Conservation (phyloP, 1,139 yeast genomes). For the Hansenula sp. region DNA sequence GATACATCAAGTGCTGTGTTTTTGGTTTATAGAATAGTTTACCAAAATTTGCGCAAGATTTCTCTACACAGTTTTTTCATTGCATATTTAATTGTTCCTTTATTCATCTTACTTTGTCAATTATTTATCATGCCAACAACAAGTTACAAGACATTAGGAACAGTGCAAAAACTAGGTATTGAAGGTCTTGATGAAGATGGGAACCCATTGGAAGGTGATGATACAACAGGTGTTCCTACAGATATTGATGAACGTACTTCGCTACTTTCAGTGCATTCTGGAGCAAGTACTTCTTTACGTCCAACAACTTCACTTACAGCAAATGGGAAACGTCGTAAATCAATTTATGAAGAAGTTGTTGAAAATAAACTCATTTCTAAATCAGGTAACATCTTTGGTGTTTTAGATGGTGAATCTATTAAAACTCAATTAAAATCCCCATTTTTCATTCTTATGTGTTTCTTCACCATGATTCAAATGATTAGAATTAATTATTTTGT, state of each 20-base stretch:
- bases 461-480: conserved; percentile 84
- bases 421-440: conserved; percentile 61
- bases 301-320: conserved; percentile 15
- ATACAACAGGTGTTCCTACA: conserved; percentile 24
- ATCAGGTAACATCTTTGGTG: conserved; percentile 81
- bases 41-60: conserved; percentile 34
- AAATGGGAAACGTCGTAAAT: conserved; percentile 29
- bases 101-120: conserved; percentile 71
- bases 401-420: conserved; percentile 65
- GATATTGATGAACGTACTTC: conserved; percentile 27
- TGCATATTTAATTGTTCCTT: conserved; percentile 64
- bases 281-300: conserved; percentile 2
- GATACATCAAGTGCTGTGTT: conserved; percentile 77
- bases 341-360: conserved; percentile 58
- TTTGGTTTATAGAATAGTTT: conserved; percentile 58
- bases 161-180: conserved; percentile 61
- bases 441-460: conserved; percentile 76
- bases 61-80: conserved; percentile 56
- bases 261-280: conserved; percentile 18
- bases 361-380: conserved; percentile 50
- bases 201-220: conserved; percentile 27
- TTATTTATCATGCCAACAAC: conserved; percentile 71
- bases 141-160: conserved; percentile 68
- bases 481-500: conserved; percentile 86
- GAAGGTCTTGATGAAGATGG: conserved; percentile 63